Evolutionary conservation across 768 basidiomycete species (phyloP), one percentile per base, ranked within the genome.

Genomic region (Paxillus ammoniavirescens): DNA sequence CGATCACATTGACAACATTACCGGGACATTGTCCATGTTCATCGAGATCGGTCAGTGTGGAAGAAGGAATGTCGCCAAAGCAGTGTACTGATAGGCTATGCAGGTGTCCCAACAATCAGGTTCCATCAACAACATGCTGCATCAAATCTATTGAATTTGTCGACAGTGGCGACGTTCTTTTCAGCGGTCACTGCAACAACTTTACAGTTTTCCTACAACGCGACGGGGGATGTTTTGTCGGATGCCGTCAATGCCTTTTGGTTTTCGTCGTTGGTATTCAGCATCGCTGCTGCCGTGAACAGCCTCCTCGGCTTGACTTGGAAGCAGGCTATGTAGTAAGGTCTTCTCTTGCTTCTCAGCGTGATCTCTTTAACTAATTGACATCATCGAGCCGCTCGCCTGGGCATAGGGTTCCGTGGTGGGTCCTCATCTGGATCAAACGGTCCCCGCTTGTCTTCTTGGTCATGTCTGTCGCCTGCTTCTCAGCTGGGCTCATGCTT

Each of bases 351-450:
- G 51, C 47, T 54, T 52, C 47, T 49, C 13, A 42, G 48, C 35
- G 52, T 36, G 45, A 40, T 51, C 37, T 47, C 48, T 43, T 55
- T 6, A 15, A 21, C 55, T 58, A 40, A 60, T 61, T 65, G 52
- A 62, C 59, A 54, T 55, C 57, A 60, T 52, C 9, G 50, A 80
- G 78, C 54, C 80, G 79, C 33, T 82, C 80, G 6, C 79, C 79
- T 49, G 77, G 79, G 49, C 75, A 81, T 58, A 75, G 79, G 56
- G 79, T 81, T 47, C 79, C 79, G 8, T 81, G 79, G 79, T 81
- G 79, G 79, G 78, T 82, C 21, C 65, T 80, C 40, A 91, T 91
- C 60, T 92, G 88, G 89, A 91, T 91, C 73, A 91, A 91, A 65
- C 77, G 89, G 35, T 89, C 88, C 5, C 89, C 89, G 13, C 76